phyloP scores from a whole-genome alignment of 108 stramenopile species.

The Conticribra guillardii region DNA sequence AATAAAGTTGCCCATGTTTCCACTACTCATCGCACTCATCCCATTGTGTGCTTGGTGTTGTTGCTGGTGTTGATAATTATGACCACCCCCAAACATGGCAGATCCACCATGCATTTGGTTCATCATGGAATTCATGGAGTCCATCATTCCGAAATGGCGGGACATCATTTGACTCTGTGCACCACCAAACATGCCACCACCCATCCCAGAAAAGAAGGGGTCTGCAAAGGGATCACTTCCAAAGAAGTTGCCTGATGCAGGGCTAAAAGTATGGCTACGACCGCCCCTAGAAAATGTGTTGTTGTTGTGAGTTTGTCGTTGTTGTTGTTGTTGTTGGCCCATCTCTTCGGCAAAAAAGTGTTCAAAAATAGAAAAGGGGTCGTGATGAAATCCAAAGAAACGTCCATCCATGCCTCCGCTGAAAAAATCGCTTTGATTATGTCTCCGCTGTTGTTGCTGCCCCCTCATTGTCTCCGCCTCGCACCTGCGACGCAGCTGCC shows the following conservation, averaged over 20 bases:
- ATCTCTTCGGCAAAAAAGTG: slow-evolving; percentile 9
- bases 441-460: slow-evolving; percentile 12
- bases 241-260: neutral
- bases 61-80: slow-evolving; percentile 11
- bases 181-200: slow-evolving; percentile 17
- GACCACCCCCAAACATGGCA: slow-evolving; percentile 20
- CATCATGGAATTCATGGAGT: slow-evolving; percentile 43
- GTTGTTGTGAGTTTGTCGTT: neutral
- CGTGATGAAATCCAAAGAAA: slow-evolving; percentile 3
- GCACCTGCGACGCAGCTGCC: slow-evolving; percentile 10
- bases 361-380: neutral
- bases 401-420: neutral
- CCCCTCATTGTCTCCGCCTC: neutral
- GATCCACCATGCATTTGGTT: slow-evolving; percentile 23
- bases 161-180: slow-evolving; percentile 28
- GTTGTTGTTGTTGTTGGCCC: neutral
- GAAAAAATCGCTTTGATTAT: neutral
- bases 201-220: slow-evolving; percentile 30
- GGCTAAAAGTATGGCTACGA: neutral
- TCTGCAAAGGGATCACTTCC: slow-evolving; percentile 18
- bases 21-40: slow-evolving; percentile 6
- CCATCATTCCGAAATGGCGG: slow-evolving; percentile 41
- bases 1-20: slow-evolving; percentile 5
- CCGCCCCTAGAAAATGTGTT: too few species aligned
- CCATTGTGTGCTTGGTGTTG: neutral